Evolutionary conservation across 352 stramenopile species (phyloP).

Genomic region (Phytophthora colocasiae): DNA sequence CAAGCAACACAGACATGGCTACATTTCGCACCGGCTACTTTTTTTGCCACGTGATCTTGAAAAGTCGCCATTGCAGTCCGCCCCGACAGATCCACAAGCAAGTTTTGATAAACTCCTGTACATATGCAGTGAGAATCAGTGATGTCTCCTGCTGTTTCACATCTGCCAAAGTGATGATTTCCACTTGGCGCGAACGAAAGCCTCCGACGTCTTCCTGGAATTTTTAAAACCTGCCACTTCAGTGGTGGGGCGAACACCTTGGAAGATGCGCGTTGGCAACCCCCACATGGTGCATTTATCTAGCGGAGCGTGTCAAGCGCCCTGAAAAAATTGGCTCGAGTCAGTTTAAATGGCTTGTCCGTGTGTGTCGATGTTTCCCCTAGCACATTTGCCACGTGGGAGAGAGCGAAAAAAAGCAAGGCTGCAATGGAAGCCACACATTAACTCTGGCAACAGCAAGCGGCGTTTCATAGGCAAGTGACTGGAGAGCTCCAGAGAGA

Average conservation of each 20-base stretch:
- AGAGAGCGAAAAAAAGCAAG: constrained; percentile 22
- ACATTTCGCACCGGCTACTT: constrained; percentile 25
- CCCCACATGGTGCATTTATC: constrained; percentile 20
- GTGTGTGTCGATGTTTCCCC: constrained; percentile 25
- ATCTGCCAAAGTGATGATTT: constrained; percentile 3
- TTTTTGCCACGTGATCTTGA: constrained; percentile 21
- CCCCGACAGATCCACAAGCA: constrained; percentile 3
- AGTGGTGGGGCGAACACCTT: not conserved
- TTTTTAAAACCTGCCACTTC: not conserved
- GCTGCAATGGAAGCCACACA: constrained; percentile 20
- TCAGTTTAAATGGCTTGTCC: constrained; percentile 20
- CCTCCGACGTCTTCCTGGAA: not conserved
- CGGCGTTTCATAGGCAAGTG: constrained; percentile 23
- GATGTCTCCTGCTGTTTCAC: constrained; percentile 11
- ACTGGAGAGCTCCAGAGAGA: constrained; percentile 20
- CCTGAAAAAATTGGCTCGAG: constrained; percentile 34
- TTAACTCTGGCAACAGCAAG: constrained; percentile 9
- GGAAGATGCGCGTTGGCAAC: constrained; percentile 6
- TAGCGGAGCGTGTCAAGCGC: constrained; percentile 12
- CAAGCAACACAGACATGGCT: constrained; percentile 15
- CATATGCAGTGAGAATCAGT: not conserved
- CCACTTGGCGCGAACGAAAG: constrained; percentile 21
- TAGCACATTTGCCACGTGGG: constrained; percentile 10
- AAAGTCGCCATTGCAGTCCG: constrained; percentile 6
- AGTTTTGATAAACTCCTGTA: no score